Percentiles rank a stretch among this genome's conserved stretches.
phyloP scores from a whole-genome alignment of 306 rosid genomes.

The Trichosanthes cucumerina region DNA sequence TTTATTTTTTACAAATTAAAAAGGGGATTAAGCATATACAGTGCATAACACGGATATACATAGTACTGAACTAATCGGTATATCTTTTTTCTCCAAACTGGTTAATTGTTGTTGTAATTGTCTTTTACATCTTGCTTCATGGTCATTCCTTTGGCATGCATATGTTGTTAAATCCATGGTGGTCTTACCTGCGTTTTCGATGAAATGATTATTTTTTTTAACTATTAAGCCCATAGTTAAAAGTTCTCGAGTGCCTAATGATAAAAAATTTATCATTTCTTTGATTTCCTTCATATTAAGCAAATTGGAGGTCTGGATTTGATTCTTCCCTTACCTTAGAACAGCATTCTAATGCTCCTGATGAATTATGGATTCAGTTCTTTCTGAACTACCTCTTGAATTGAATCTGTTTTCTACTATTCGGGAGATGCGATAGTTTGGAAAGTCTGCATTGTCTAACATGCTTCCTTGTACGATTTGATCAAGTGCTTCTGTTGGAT shows the following conservation, averaged over 20 bases:
- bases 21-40: neutral
- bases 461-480: neutral
- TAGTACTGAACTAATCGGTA: neutral
- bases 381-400: neutral
- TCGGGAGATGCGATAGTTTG: neutral
- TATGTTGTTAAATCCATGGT: neutral
- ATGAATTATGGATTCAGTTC: neutral
- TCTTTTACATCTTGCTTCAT: neutral
- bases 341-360: neutral
- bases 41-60: neutral
- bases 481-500: neutral
- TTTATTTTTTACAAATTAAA: neutral
- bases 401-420: neutral
- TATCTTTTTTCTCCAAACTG: neutral
- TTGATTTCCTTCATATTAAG: neutral
- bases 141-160: neutral
- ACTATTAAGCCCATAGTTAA: neutral
- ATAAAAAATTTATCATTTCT: neutral
- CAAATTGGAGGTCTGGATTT: neutral
- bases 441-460: neutral
- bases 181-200: neutral
- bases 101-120: neutral
- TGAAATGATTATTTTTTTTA: neutral
- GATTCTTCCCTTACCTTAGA: neutral
- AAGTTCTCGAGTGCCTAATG: neutral